These are phyloP conservation scores for Trametes punicea DNA, from an alignment of 768 basidiomycete genomes.

Conservation along the genomic window DNA sequence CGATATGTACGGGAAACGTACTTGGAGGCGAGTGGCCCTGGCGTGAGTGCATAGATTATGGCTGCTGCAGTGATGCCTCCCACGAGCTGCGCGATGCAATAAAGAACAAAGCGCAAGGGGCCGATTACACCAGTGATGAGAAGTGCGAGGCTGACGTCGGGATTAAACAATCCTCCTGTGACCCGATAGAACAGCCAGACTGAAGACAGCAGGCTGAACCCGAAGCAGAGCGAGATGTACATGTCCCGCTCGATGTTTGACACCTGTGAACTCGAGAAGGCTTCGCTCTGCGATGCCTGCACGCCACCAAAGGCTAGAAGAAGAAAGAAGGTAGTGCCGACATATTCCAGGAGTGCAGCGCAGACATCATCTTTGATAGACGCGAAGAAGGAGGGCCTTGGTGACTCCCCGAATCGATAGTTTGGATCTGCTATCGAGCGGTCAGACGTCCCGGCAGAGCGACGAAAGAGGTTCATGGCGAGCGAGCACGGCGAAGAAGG, in stretches of 20 bases:
- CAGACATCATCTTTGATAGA: conserved; percentile 38
- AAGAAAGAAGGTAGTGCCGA: conserved; percentile 61
- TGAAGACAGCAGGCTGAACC: conserved; percentile 57
- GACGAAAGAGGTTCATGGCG: neutral
- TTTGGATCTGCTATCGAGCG: conserved; percentile 4
- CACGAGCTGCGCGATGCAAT: conserved; percentile 56
- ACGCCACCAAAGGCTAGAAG: conserved; percentile 64
- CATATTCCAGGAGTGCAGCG: conserved; percentile 54
- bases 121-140: conserved; percentile 52
- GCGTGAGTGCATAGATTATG: conserved; percentile 51
- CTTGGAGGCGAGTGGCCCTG: conserved; percentile 54
- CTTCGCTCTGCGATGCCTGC: conserved; percentile 40
- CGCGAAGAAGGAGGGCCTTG: conserved; percentile 24
- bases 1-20: too few species aligned
- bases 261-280: conserved; percentile 5
- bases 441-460: neutral
- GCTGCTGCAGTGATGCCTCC: conserved; percentile 61
- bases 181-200: conserved; percentile 67
- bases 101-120: conserved; percentile 55
- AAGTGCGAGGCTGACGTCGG: conserved; percentile 57
- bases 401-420: conserved; percentile 5
- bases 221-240: conserved; percentile 60
- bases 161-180: conserved; percentile 67
- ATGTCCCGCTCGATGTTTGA: conserved; percentile 39
- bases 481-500: neutral